phyloP scores from a whole-genome alignment of 2,329 filamentous ascomycete genomes.

The Botrytis porri region DNA sequence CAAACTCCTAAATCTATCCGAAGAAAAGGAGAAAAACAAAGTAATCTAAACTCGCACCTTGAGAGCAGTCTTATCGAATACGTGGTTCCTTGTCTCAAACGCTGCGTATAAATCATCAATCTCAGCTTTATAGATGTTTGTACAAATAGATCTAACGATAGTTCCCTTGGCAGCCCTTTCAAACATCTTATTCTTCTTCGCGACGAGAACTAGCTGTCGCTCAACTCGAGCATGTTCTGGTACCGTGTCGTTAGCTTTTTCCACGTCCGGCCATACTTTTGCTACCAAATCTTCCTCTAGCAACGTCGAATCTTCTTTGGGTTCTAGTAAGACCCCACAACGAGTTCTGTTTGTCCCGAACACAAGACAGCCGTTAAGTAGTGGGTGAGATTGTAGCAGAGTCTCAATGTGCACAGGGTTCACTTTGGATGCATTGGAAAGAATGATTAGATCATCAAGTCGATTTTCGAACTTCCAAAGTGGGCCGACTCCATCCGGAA shows the following conservation, averaged over 20 bases:
- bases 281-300: conserved; percentile 18
- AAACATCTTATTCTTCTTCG: conserved; percentile 20
- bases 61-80: fast-evolving
- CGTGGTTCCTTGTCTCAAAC: not conserved
- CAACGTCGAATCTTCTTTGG: conserved; percentile 7
- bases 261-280: conserved; percentile 25
- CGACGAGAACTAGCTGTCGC: conserved; percentile 24
- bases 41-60: not conserved
- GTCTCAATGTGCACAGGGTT: conserved; percentile 44
- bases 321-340: conserved; percentile 27
- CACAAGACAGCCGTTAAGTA: conserved; percentile 38
- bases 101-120: conserved; percentile 35
- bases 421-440: conserved; percentile 47
- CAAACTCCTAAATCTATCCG: fast-evolving
- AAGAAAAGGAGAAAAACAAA: too few relatives aligned
- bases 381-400: conserved; percentile 38
- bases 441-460: conserved; percentile 42
- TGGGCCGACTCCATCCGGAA: conserved; percentile 20
- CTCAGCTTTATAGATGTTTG: not conserved
- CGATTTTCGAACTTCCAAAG: conserved; percentile 41
- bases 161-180: conserved; percentile 25
- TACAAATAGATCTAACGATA: conserved; percentile 5
- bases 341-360: conserved; percentile 36
- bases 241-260: conserved; percentile 23
- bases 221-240: conserved; percentile 26